These are phyloP conservation scores for Sporothrix humicola DNA, from an alignment of 2,329 filamentous ascomycete genomes.

Conservation along the genomic window DNA sequence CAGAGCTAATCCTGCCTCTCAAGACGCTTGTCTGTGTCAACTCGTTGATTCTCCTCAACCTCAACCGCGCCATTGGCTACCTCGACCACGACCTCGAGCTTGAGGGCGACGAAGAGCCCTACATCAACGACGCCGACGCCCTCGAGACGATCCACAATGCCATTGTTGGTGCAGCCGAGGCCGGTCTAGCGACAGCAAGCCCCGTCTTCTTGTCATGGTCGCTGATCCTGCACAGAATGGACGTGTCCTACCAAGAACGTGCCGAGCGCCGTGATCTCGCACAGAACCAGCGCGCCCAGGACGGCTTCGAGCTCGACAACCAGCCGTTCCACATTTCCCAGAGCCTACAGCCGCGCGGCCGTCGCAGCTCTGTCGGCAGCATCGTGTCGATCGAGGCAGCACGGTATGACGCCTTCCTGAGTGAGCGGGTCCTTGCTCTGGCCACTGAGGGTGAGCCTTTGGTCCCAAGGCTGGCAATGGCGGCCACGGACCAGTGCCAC, in stretches of 20 bases:
- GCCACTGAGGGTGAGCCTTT: constrained; percentile 54
- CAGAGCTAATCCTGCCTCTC: constrained; percentile 64
- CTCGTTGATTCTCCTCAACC: constrained; percentile 74
- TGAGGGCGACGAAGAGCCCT: constrained; percentile 57
- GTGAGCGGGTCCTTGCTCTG: constrained; percentile 52
- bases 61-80: constrained; percentile 62
- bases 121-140: constrained; percentile 71
- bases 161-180: constrained; percentile 65
- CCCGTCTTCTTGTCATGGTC: constrained; percentile 84
- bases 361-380: constrained; percentile 65
- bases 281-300: constrained; percentile 63
- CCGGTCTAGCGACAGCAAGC: constrained; percentile 65
- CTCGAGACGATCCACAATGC: constrained; percentile 75
- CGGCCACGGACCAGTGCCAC: constrained; percentile 56
- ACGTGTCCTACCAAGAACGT: constrained; percentile 65
- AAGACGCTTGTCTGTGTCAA: constrained; percentile 73
- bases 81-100: constrained; percentile 58
- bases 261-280: constrained; percentile 65
- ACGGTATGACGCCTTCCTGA: constrained; percentile 64
- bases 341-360: constrained; percentile 45
- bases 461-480: constrained; percentile 57
- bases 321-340: constrained; percentile 37
- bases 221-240: constrained; percentile 73
- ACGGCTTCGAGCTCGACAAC: constrained; percentile 59
- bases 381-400: constrained; percentile 67